Evolutionary conservation across 495 filamentous ascomycete genomes (phyloP).

Genomic region (Saxophila tyrrhenica): DNA sequence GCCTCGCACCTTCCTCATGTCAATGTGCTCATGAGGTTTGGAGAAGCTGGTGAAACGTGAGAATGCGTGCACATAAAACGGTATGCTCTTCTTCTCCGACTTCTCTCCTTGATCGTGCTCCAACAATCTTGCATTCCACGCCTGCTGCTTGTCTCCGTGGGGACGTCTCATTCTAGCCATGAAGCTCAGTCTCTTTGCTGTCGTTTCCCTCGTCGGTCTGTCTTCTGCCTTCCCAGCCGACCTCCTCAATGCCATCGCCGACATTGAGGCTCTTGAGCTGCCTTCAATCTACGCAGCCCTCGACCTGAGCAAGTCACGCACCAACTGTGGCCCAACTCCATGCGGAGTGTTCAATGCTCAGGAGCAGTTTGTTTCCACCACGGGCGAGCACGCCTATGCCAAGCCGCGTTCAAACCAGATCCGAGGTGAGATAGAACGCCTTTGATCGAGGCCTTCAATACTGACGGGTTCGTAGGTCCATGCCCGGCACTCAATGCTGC

Average conservation of each 20-base stretch:
- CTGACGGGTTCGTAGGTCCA: conserved; percentile 18
- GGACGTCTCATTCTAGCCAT: background rate
- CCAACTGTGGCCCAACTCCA: conserved; percentile 8
- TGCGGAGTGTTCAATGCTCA: conserved; percentile 1
- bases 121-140: background rate
- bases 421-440: background rate
- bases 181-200: background rate
- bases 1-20: background rate
- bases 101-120: background rate
- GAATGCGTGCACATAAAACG: background rate
- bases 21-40: background rate
- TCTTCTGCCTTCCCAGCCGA: background rate
- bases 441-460: background rate
- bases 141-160: background rate
- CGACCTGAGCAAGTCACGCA: background rate
- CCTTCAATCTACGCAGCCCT: background rate
- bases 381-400: conserved; percentile 4
- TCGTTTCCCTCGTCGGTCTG: background rate
- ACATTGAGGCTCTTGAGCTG: background rate
- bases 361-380: conserved; percentile 3
- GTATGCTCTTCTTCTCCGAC: background rate
- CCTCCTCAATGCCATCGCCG: background rate
- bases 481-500: conserved; percentile 42
- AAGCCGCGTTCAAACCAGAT: conserved; percentile 1
- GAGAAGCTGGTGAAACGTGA: background rate